Evolutionary conservation across 2,329 filamentous ascomycete genomes (phyloP).

Genomic region (Pseudonectria buxi): DNA sequence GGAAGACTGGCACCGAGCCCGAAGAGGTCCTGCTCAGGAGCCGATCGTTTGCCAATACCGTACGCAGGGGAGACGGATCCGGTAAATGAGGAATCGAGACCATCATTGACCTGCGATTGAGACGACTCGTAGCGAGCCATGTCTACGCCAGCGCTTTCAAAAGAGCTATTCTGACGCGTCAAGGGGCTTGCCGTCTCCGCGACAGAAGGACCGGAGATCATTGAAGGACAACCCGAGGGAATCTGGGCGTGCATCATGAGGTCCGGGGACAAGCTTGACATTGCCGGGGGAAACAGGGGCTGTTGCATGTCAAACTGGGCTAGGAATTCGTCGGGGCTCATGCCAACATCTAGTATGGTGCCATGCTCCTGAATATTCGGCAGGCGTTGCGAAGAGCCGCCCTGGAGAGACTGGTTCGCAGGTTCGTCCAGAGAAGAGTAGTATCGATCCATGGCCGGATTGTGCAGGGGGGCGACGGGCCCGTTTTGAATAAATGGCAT

Average conservation of each 20-base stretch:
- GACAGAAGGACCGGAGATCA: constrained; percentile 35
- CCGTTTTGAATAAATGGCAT: constrained; percentile 32
- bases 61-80: constrained; percentile 10
- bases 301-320: constrained; percentile 22
- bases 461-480: constrained; percentile 26
- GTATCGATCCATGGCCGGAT: constrained; percentile 23
- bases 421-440: constrained; percentile 27
- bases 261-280: constrained; percentile 15
- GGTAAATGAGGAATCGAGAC: constrained; percentile 9
- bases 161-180: constrained; percentile 37
- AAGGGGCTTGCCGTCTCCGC: constrained; percentile 33
- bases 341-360: constrained; percentile 25
- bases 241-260: constrained; percentile 21
- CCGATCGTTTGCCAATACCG: constrained; percentile 23
- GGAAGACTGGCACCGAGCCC: constrained; percentile 32
- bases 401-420: constrained; percentile 18
- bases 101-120: constrained; percentile 25
- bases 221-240: constrained; percentile 35
- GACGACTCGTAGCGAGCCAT: constrained; percentile 34
- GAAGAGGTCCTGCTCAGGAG: constrained; percentile 27
- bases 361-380: constrained; percentile 31
- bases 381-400: constrained; percentile 20
- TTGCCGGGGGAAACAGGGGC: constrained; percentile 19
- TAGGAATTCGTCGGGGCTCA: constrained; percentile 34
- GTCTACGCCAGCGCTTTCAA: constrained; percentile 25